Percentiles rank a stretch among this genome's conserved stretches.
phyloP scores from a whole-genome alignment of 495 filamentous ascomycete species.

The Halenospora varia region DNA sequence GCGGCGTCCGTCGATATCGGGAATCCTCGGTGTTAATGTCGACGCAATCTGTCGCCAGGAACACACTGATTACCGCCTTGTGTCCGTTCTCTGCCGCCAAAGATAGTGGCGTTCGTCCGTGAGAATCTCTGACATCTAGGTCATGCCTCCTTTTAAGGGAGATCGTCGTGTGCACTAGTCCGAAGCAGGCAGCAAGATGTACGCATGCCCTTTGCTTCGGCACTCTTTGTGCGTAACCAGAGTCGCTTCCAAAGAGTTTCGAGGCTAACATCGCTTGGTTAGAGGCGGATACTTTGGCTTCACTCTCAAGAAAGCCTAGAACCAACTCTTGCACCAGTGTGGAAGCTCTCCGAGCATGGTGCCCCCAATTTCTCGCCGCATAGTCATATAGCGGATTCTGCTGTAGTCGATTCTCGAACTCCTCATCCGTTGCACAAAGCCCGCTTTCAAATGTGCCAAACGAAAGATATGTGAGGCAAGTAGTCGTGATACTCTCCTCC shows the following conservation, averaged over 20 bases:
- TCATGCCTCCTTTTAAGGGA: too few relatives aligned
- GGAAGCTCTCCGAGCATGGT: conserved; percentile 6
- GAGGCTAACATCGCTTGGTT: background rate
- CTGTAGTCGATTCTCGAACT: conserved; percentile 27
- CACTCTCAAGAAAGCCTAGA: background rate
- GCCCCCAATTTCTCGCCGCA: conserved; percentile 3
- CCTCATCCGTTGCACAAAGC: background rate
- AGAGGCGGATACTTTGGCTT: background rate
- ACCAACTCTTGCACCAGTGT: background rate
- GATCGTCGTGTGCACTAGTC: background rate
- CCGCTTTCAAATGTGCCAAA: conserved; percentile 3
- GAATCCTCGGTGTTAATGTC: too few relatives aligned
- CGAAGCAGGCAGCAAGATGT: background rate
- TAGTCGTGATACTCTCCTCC: background rate
- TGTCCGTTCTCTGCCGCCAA: too few relatives aligned
- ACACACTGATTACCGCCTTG: too few relatives aligned
- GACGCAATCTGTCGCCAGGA: too few relatives aligned
- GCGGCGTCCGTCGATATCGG: too few relatives aligned
- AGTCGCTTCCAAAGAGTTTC: background rate
- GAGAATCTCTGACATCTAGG: too few relatives aligned
- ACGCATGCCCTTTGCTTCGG: background rate
- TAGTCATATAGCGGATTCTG: conserved; percentile 3
- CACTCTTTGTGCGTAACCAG: background rate
- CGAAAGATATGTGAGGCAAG: conserved; percentile 6
- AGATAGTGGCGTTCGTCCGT: too few relatives aligned